Conservation (phyloP, 805 yeast species). For the Pichia gijzeniarum region DNA sequence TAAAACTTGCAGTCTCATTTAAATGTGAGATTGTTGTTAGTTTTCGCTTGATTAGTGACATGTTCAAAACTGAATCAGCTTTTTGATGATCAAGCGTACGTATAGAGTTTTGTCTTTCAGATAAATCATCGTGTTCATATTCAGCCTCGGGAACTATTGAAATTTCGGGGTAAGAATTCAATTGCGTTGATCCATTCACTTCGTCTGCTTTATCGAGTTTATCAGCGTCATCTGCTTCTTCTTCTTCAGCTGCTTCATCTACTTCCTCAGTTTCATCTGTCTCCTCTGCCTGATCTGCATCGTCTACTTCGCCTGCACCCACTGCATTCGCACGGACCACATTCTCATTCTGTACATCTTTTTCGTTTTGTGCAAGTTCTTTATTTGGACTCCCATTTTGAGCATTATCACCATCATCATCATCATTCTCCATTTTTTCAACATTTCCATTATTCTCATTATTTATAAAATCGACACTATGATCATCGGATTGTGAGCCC, state of each 20-base stretch:
- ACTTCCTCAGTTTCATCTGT: too few relatives aligned
- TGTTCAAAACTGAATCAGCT: constrained; percentile 2
- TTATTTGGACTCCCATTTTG: too few relatives aligned
- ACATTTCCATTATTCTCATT: background rate
- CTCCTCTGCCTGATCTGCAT: too few relatives aligned
- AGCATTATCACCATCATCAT: background rate
- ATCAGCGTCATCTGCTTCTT: background rate
- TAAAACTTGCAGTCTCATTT: constrained; percentile 19
- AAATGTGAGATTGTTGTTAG: constrained; percentile 7
- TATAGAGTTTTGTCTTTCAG: constrained; percentile 1
- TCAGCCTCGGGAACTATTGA: background rate
- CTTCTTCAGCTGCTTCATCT: too few relatives aligned
- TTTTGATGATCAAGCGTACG: constrained; percentile 9
- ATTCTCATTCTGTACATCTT: too few relatives aligned
- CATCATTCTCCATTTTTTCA: background rate
- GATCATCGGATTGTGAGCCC: background rate
- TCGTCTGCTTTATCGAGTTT: background rate
- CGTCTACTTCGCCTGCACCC: background rate
- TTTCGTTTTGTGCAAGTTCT: too few relatives aligned
- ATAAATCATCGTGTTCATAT: background rate
- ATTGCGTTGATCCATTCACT: too few relatives aligned
- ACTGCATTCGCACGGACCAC: too few relatives aligned
- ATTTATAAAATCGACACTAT: background rate
- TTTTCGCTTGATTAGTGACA: constrained; percentile 7
- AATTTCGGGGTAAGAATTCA: too few relatives aligned